These are phyloP conservation scores for Tripterygium wilfordii DNA, from an alignment of 177 flowering plant genomes.

Conservation along the genomic window DNA sequence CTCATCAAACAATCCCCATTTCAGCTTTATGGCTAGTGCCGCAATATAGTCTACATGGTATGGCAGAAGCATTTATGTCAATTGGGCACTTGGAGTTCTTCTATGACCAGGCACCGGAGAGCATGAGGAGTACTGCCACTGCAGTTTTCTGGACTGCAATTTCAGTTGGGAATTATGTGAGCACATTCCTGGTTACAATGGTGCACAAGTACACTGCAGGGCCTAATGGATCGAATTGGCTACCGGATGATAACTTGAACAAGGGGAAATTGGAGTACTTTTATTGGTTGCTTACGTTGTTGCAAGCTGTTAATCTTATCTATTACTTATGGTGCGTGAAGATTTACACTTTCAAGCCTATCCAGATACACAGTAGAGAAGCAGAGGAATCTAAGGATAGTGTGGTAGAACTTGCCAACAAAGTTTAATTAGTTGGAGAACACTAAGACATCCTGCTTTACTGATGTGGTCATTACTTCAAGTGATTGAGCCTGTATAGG, in stretches of 20 bases:
- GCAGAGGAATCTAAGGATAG: slow-evolving; percentile 10
- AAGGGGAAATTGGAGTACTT: slow-evolving; percentile 65
- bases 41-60: slow-evolving; percentile 57
- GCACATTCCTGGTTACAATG: slow-evolving; percentile 43
- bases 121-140: slow-evolving; percentile 63
- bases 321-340: slow-evolving; percentile 50
- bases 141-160: slow-evolving; percentile 60
- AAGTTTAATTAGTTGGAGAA: slow-evolving; percentile 22
- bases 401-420: slow-evolving; percentile 29
- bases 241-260: slow-evolving; percentile 52
- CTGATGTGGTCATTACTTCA: no score
- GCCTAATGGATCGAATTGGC: slow-evolving; percentile 52
- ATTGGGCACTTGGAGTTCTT: slow-evolving; percentile 73
- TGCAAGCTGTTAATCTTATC: slow-evolving; percentile 47
- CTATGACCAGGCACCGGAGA: slow-evolving; percentile 71
- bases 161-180: slow-evolving; percentile 45
- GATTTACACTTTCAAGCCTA: slow-evolving; percentile 54
- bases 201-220: slow-evolving; percentile 47
- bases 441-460: no score
- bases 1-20: slow-evolving; percentile 26
- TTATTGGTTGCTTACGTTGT: slow-evolving; percentile 55
- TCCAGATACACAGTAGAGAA: slow-evolving; percentile 23
- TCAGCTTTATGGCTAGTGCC: slow-evolving; percentile 63
- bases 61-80: slow-evolving; percentile 72
- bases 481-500: no score